Evolutionary conservation across 768 basidiomycete genomes (phyloP), one percentile per base, ranked within the genome.

Genomic region (Lactifluus piperatus): DNA sequence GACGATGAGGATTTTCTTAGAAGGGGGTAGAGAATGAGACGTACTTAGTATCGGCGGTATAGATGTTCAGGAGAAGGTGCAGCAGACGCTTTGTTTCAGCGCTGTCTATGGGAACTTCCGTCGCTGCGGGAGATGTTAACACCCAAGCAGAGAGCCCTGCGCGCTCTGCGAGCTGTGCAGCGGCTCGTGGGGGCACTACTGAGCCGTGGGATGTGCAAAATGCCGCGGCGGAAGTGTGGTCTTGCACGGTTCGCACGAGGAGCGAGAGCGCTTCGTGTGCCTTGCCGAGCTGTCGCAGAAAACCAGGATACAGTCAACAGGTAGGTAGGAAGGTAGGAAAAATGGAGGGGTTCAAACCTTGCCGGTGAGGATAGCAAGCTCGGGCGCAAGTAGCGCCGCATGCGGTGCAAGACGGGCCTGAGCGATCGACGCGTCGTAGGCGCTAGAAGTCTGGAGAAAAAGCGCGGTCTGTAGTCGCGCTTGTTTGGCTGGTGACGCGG

Each of bases 151-250:
- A 13, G 22, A 84, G 72, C 13, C 72, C 74, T 13, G 69, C 68
- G 20, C 75, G 80, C 66, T 76, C 79, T 24, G 78, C 82, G 39
- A 84, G 74, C 0, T 72, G 54, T 34, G 77, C 75, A 0, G 83
- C 84, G 0, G 78, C 71, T 62, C 80, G 84, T 2, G 77, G 73
- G 0, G 86, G 78, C 5, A 97, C 73, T 22, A 95, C 79, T 22
- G 82, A 80, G 4, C 94, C 91, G 18, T 84, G 85, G 30, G 87
- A 80, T 1, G 85, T 80, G 66, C 94, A 95, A 70, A 94, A 97
- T 5, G 84, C 79, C 68, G 95, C 91, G 0, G 93, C 91, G 3
- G 91, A 87, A 0, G 80, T 73, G 0, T 81, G 75, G 68, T 97
- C 94, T 51, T 79, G 79, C 10, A 97, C 72, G 37, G 81, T 79